A percentile compares a stretch with the other conserved stretches of the same genome.
phyloP scores from a whole-genome alignment of 129 eudicot genomes.

The Cynara cardunculus region DNA sequence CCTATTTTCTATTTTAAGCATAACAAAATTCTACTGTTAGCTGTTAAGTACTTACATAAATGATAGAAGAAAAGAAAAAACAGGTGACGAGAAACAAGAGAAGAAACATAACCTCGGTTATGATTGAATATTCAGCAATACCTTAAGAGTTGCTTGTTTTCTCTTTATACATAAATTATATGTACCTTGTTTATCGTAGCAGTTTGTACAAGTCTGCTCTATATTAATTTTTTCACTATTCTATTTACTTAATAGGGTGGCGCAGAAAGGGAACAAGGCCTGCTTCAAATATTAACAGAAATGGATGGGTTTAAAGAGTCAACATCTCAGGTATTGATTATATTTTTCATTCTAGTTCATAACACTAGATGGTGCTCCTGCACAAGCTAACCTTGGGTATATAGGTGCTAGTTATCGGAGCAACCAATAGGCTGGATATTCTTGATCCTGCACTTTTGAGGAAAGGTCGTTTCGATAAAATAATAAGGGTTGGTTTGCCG shows the following conservation, averaged over 20 bases:
- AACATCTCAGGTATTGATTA: conserved; percentile 62
- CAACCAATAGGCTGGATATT: conserved; percentile 93
- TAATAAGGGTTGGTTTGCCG: conserved; percentile 90
- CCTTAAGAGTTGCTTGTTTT: no score
- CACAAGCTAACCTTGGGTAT: conserved; percentile 10
- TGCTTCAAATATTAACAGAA: conserved; percentile 93
- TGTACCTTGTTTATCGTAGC: no score
- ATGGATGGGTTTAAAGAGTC: conserved; percentile 93
- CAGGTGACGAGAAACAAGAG: no score
- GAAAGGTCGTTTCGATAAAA: conserved; percentile 95
- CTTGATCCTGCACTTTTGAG: conserved; percentile 96
- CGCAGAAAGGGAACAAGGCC: conserved; percentile 98
- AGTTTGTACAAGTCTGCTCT: no score
- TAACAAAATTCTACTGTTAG: no score
- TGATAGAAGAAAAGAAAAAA: no score
- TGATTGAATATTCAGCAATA: no score
- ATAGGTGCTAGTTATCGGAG: conserved; percentile 86
- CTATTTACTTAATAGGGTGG: conserved; percentile 63
- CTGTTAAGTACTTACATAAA: no score
- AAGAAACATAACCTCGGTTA: no score
- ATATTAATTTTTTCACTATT: neutral
- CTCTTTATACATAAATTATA: neutral
- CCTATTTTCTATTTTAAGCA: no score
- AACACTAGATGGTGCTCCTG: neutral
- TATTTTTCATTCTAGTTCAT: neutral